A percentile compares a stretch with the other conserved stretches of the same genome.
Evolutionary conservation across 2,329 filamentous ascomycete genomes (phyloP).

Genomic region (Chaetomium strumarium): DNA sequence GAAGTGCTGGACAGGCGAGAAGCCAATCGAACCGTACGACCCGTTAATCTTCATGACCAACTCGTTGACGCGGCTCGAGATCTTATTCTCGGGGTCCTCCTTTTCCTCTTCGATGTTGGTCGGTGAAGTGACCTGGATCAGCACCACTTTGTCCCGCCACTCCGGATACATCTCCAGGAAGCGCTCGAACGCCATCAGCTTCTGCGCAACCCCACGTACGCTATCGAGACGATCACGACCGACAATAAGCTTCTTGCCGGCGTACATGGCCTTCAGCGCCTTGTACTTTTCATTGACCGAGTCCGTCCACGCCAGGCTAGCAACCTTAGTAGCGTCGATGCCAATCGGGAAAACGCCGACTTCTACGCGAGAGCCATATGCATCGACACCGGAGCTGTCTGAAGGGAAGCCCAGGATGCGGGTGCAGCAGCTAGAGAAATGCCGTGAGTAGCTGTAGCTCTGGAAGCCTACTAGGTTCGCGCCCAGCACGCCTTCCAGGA

Average conservation of each 20-base stretch:
- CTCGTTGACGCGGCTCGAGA: constrained; percentile 83
- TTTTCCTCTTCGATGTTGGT: constrained; percentile 73
- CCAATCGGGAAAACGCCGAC: constrained; percentile 94
- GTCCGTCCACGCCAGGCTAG: constrained; percentile 66
- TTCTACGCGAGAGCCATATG: constrained; percentile 81
- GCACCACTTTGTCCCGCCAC: constrained; percentile 85
- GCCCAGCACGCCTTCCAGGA: constrained; percentile 83
- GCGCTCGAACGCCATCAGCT: constrained; percentile 86
- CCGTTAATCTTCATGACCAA: constrained; percentile 90
- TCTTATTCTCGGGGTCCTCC: constrained; percentile 71
- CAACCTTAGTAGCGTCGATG: constrained; percentile 78
- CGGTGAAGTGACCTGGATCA: constrained; percentile 92
- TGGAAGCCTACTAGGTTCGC: constrained; percentile 94
- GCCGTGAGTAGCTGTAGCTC: constrained; percentile 88
- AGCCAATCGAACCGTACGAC: constrained; percentile 78
- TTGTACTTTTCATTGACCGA: constrained; percentile 65
- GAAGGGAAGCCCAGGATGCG: constrained; percentile 87
- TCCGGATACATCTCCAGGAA: constrained; percentile 88
- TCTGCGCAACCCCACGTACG: constrained; percentile 89
- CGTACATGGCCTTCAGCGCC: constrained; percentile 69
- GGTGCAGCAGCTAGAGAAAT: constrained; percentile 92
- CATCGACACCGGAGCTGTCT: constrained; percentile 77
- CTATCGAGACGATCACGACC: constrained; percentile 91
- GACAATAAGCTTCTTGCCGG: constrained; percentile 91
- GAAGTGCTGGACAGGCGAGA: constrained; percentile 89